Evolutionary conservation across 1,139 yeast genomes (phyloP).

Genomic region (Saccharomycopsis hybrid): DNA sequence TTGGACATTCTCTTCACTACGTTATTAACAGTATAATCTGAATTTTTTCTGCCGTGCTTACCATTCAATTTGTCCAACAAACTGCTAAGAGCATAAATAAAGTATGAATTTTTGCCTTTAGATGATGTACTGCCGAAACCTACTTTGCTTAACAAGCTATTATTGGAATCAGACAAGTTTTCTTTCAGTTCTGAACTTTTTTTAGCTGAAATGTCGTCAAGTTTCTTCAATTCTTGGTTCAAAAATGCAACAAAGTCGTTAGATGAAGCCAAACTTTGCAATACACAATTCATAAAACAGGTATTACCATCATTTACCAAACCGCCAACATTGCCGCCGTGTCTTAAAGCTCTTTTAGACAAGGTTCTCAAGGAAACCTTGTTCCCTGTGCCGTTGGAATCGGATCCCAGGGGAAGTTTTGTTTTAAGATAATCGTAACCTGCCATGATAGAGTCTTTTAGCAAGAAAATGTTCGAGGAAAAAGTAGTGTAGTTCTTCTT

Average conservation of each 20-base stretch:
- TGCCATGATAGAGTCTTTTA: slow-evolving; percentile 3
- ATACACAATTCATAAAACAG: slow-evolving; percentile 86
- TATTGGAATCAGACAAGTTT: too few relatives aligned
- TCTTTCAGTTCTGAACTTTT: too few relatives aligned
- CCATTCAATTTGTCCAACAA: slow-evolving; percentile 51
- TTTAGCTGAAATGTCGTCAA: slow-evolving; percentile 11
- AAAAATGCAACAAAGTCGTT: slow-evolving; percentile 53
- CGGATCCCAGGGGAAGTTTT: not conserved
- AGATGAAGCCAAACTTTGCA: slow-evolving; percentile 79
- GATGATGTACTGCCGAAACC: slow-evolving; percentile 1
- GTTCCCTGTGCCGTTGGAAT: not conserved
- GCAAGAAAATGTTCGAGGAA: not conserved
- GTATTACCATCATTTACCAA: slow-evolving; percentile 86
- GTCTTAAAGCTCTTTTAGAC: not conserved
- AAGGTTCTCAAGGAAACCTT: slow-evolving; percentile 2
- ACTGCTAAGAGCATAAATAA: slow-evolving; percentile 46
- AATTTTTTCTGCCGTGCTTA: slow-evolving; percentile 40
- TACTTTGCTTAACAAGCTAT: not conserved
- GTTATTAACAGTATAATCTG: slow-evolving; percentile 61
- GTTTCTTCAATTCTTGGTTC: slow-evolving; percentile 33
- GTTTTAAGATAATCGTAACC: slow-evolving; percentile 7
- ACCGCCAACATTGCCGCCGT: slow-evolving; percentile 78
- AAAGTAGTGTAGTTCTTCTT: not conserved
- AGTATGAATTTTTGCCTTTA: slow-evolving; percentile 33
- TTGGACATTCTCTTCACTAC: slow-evolving; percentile 68